Percentiles rank a stretch among this genome's conserved stretches.
Conservation (phyloP, 805 yeast species). For the Teunomyces tritomae region DNA sequence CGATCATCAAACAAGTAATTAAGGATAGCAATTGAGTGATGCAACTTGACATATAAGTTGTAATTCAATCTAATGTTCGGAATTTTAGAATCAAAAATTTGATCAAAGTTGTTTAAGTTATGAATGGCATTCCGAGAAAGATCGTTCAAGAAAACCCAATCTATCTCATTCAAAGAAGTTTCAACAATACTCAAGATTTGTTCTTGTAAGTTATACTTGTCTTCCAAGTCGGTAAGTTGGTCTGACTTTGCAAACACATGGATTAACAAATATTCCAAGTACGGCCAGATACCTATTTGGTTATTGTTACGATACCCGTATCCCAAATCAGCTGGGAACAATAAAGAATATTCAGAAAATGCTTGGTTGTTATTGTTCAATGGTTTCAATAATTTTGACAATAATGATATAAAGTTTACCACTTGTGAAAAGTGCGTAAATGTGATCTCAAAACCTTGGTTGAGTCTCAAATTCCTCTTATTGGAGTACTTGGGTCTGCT, state of each 20-base stretch:
- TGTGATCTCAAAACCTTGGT: constrained; percentile 30
- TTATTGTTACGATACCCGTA: constrained; percentile 46
- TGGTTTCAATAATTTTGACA: constrained; percentile 42
- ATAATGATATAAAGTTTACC: constrained; percentile 62
- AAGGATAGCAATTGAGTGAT: constrained; percentile 67
- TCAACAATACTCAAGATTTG: constrained; percentile 52
- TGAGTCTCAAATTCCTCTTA: constrained; percentile 18
- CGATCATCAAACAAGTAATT: constrained; percentile 61
- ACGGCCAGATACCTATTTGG: constrained; percentile 70
- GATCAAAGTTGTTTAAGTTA: constrained; percentile 17
- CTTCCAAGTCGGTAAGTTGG: constrained; percentile 29
- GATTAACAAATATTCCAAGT: constrained; percentile 66
- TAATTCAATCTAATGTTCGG: constrained; percentile 18
- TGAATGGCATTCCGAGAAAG: constrained; percentile 48
- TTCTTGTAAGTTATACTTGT: constrained; percentile 47
- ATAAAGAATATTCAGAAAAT: constrained; percentile 35
- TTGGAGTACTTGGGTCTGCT: constrained; percentile 17
- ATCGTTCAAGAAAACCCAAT: constrained; percentile 47
- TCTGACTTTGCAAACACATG: constrained; percentile 61
- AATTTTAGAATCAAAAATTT: constrained; percentile 20
- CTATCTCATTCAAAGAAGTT: constrained; percentile 32
- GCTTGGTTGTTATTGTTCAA: constrained; percentile 19
- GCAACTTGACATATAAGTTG: constrained; percentile 48
- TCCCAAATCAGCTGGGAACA: constrained; percentile 68
- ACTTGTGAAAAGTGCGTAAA: constrained; percentile 51